Conservation (phyloP, 805 yeast genomes). For the Candida sithepensis region DNA sequence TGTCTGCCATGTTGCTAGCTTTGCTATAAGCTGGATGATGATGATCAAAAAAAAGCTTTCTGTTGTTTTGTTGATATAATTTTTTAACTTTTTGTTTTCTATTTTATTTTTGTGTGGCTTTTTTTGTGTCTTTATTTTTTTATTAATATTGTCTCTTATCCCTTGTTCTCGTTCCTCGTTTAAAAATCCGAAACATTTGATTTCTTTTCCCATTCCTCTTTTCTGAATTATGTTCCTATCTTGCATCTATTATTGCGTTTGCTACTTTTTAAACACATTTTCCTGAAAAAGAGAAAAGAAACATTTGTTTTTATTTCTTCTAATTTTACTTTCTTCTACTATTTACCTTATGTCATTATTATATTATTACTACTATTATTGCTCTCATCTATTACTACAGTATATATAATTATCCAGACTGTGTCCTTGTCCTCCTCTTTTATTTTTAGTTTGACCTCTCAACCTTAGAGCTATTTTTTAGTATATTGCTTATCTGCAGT, state of each 20-base stretch:
- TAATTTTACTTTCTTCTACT: background rate
- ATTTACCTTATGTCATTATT: background rate
- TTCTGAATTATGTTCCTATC: background rate
- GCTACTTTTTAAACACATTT: background rate
- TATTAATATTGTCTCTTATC: background rate
- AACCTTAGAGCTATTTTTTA: no score
- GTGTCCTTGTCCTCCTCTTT: no score
- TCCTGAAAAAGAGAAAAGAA: background rate
- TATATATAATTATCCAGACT: no score
- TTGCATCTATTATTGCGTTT: background rate
- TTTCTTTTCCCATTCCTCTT: background rate
- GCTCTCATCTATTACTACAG: no score
- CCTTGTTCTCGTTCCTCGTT: background rate
- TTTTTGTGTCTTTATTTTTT: background rate
- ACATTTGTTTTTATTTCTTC: background rate
- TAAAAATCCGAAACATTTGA: background rate
- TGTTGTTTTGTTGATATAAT: background rate
- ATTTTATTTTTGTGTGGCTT: background rate
- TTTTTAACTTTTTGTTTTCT: background rate
- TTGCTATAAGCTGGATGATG: conserved; percentile 37
- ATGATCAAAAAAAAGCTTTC: background rate
- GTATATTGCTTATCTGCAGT: no score
- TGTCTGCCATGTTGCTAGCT: conserved; percentile 49
- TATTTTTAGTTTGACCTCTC: no score
- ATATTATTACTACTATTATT: conserved; percentile 1